These are phyloP conservation scores for Lenzites betulinus DNA, from an alignment of 768 basidiomycete species.

Conservation along the genomic window DNA sequence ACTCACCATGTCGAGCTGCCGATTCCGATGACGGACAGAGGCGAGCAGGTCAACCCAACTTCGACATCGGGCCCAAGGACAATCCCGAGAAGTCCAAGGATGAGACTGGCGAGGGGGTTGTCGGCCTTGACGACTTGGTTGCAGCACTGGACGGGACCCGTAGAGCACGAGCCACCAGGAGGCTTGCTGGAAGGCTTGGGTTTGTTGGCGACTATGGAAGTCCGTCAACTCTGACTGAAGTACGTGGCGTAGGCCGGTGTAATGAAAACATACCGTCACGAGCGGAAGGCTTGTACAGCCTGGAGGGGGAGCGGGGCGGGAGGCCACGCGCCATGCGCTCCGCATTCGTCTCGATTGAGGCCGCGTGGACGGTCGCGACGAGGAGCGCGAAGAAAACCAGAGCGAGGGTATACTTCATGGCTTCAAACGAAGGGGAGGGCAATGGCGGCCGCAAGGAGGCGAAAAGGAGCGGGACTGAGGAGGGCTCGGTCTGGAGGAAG, in stretches of 20 bases:
- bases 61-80: background rate
- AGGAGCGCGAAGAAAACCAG: slow-evolving; percentile 14
- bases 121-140: slow-evolving; percentile 1
- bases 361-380: slow-evolving; percentile 18
- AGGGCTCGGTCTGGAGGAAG: background rate
- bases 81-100: slow-evolving; percentile 16
- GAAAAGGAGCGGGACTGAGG: background rate
- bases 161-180: slow-evolving; percentile 5
- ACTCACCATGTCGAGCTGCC: slow-evolving; percentile 11
- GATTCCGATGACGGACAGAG: slow-evolving; percentile 13
- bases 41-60: slow-evolving; percentile 16
- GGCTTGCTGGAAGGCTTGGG: slow-evolving; percentile 3
- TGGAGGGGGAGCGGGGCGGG: slow-evolving; percentile 16
- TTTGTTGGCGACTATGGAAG: background rate
- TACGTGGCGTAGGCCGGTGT: background rate
- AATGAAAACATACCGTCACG: background rate
- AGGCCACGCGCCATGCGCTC: slow-evolving; percentile 22
- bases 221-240: no score
- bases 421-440: background rate
- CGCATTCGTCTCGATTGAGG: slow-evolving; percentile 14
- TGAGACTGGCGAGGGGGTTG: background rate
- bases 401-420: slow-evolving; percentile 16
- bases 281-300: slow-evolving; percentile 6
- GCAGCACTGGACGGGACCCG: slow-evolving; percentile 24
- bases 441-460: slow-evolving; percentile 17